Evolutionary conservation across 352 stramenopile genomes (phyloP), one percentile per base, ranked within the genome.

Genomic region (Pythium volutum): DNA sequence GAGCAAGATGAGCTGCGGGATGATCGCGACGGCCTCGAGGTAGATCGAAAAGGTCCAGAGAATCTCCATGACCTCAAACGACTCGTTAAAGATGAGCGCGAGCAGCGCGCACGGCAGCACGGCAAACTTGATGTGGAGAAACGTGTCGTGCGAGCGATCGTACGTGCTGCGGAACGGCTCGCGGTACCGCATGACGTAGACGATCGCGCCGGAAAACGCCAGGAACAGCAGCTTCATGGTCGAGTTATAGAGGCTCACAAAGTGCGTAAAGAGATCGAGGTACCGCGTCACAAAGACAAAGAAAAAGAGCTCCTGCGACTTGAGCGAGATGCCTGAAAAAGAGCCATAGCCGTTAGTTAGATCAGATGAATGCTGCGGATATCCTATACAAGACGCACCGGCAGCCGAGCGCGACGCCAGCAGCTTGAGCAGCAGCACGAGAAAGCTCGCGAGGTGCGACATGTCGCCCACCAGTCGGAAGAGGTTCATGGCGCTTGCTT

Each of bases 31-130:
- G 20, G 96, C 85, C 75, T 99, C 98, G 31, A 99, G 83, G 75
- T 98, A 99, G 67, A 99, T 99, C 26, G 95, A 99, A 72, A 99
- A 99, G 11, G 92, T 98, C 98, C 98, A 99, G 4, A 99, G 79
- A 65, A 98, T 95, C 52, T 91, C 89, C 69, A 97, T 84, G 56
- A 97, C 76, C 73, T 91, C 75, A 42, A 96, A 96, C 64, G 86
- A 80, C 64, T 97, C 89, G 71, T 99, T 97, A 36, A 98, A 97
- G 23, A 99, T 69, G 22, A 98, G 69, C n/a, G 94, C 97, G 25
- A 99, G 76, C 38, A 98, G 67, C 31, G 90, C 90, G 66, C 96
- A 99, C 2, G 98, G 98, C 31, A 96, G 59, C 18, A 99, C 91
- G 0, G 96, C 96, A 75, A 99, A 99, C 74, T 99, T 97, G 74